Evolutionary conservation across 805 yeast species (phyloP).

Genomic region (Metschnikowia colocasiae): DNA sequence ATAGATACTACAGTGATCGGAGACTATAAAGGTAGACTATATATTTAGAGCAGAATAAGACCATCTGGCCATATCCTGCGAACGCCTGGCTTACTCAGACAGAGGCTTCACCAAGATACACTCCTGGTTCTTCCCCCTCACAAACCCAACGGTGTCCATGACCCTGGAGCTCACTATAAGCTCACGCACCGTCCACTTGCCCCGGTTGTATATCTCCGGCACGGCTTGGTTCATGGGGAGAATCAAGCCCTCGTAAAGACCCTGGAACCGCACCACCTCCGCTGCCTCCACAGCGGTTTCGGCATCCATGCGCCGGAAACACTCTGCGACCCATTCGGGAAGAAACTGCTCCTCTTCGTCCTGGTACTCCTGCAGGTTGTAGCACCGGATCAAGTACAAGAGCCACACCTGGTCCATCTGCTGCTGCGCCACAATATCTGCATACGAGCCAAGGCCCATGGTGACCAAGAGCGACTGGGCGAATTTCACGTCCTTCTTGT

Average conservation of each 20-base stretch:
- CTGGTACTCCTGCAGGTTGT: constrained; percentile 39
- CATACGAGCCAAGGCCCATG: constrained; percentile 55
- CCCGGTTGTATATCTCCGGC: constrained; percentile 54
- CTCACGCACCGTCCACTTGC: constrained; percentile 47
- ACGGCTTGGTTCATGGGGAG: constrained; percentile 46
- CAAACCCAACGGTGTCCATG: constrained; percentile 50
- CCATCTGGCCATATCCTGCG: too few species aligned
- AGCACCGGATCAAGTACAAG: constrained; percentile 60
- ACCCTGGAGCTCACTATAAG: constrained; percentile 51
- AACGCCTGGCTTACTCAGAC: not conserved
- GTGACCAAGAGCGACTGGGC: constrained; percentile 51
- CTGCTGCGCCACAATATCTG: constrained; percentile 45
- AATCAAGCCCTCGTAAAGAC: constrained; percentile 51
- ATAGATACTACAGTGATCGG: too few species aligned
- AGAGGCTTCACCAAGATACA: constrained; percentile 33
- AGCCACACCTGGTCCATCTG: constrained; percentile 57
- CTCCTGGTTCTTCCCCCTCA: constrained; percentile 42
- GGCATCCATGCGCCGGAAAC: constrained; percentile 35
- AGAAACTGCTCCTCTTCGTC: constrained; percentile 23
- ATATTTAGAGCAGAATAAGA: too few species aligned
- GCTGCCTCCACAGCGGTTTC: constrained; percentile 42
- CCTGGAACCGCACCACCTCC: constrained; percentile 54
- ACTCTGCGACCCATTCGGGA: constrained; percentile 49
- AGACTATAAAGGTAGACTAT: too few species aligned
- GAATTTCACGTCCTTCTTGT: constrained; percentile 51